phyloP scores from a whole-genome alignment of 2,329 filamentous ascomycete species.

The Beauveria sp. region DNA sequence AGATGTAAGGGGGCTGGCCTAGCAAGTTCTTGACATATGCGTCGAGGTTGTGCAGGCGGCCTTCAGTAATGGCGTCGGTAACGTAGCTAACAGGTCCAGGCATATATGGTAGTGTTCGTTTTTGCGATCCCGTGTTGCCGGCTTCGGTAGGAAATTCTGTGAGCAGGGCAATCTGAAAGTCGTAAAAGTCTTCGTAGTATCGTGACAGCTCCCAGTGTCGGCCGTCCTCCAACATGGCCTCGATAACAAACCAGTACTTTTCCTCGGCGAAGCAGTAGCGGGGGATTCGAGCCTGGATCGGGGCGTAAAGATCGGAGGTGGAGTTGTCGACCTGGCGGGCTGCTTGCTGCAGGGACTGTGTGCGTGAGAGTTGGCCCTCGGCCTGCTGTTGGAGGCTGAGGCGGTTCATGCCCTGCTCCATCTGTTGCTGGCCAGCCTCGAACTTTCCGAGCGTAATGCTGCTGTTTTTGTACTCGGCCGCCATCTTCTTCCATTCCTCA shows the following conservation, averaged over 20 bases:
- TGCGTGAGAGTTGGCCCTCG: neutral
- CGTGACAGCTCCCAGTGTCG: conserved; percentile 87
- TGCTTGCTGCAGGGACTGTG: neutral
- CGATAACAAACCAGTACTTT: conserved; percentile 98
- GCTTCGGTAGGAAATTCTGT: conserved; percentile 90
- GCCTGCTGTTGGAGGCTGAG: conserved; percentile 23
- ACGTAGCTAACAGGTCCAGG: conserved; percentile 95
- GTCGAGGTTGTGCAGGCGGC: conserved; percentile 83
- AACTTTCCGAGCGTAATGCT: conserved; percentile 95
- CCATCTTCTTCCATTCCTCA: conserved; percentile 99
- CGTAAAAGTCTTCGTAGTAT: conserved; percentile 98
- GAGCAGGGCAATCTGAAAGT: conserved; percentile 92
- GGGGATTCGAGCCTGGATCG: conserved; percentile 77
- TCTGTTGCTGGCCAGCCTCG: conserved; percentile 42
- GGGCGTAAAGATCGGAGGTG: conserved; percentile 57
- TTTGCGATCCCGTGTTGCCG: conserved; percentile 71
- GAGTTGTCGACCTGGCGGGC: conserved; percentile 25
- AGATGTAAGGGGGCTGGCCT: conserved; percentile 74
- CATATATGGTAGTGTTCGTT: conserved; percentile 90
- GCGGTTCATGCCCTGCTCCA: conserved; percentile 13
- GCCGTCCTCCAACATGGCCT: conserved; percentile 83
- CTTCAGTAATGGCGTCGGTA: conserved; percentile 94
- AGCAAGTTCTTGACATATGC: conserved; percentile 92
- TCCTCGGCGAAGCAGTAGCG: conserved; percentile 94
- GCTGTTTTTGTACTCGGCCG: conserved; percentile 97